These are phyloP conservation scores for Tilletia walkeri DNA, from an alignment of 1,284 basidiomycete genomes.

Conservation along the genomic window DNA sequence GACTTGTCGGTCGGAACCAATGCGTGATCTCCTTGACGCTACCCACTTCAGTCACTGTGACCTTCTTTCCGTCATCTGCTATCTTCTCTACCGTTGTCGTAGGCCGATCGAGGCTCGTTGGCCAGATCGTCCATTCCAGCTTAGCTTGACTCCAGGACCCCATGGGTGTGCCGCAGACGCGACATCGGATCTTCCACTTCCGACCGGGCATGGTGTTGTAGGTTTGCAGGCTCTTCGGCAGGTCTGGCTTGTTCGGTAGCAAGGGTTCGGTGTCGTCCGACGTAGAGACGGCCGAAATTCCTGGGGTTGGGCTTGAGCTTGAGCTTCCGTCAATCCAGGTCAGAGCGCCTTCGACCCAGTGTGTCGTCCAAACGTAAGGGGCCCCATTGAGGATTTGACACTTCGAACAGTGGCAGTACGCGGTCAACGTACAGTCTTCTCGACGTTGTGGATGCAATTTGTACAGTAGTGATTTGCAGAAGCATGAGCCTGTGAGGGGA, in stretches of 20 bases:
- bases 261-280: slow-evolving; percentile 6
- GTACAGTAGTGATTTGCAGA: slow-evolving; percentile 4
- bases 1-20: slow-evolving; percentile 18
- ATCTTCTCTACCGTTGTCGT: not conserved
- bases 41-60: not conserved
- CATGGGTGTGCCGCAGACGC: slow-evolving; percentile 44
- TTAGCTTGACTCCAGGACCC: slow-evolving; percentile 41
- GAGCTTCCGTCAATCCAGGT: slow-evolving; percentile 24
- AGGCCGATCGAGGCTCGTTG: slow-evolving; percentile 32
- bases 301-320: not conserved
- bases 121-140: slow-evolving; percentile 46
- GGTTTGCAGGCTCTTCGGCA: slow-evolving; percentile 26
- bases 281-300: not conserved
- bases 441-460: not conserved
- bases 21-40: slow-evolving; percentile 1
- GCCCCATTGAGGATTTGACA: slow-evolving; percentile 48
- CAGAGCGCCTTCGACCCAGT: slow-evolving; percentile 40
- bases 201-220: slow-evolving; percentile 36
- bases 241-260: slow-evolving; percentile 20
- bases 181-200: slow-evolving; percentile 46
- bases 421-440: slow-evolving; percentile 32
- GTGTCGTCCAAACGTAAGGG: slow-evolving; percentile 41
- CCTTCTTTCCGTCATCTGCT: not conserved
- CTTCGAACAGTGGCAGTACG: slow-evolving; percentile 45
- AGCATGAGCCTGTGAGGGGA: slow-evolving; percentile 5